These are phyloP conservation scores for Klebsormidium nitens DNA, from an alignment of 139 green algal species.

Conservation along the genomic window DNA sequence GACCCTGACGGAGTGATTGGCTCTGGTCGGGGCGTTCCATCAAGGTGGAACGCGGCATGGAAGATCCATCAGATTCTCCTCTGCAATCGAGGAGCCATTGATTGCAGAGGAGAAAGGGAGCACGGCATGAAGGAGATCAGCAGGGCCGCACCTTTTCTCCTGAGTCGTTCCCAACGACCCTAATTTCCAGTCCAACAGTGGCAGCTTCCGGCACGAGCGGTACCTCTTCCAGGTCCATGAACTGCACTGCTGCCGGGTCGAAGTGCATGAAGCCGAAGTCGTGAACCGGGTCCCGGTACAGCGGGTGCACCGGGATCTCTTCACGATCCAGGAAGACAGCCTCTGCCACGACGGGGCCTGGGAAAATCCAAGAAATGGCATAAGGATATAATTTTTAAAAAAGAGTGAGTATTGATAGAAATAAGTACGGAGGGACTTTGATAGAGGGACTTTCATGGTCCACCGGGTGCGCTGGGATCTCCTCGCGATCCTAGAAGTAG, in stretches of 20 bases:
- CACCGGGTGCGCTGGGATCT: conserved; percentile 52
- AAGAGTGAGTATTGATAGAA: no score
- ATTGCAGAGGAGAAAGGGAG: neutral
- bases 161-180: conserved; percentile 85
- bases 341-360: conserved; percentile 59
- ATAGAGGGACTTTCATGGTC: no score
- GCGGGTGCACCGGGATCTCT: conserved; percentile 59
- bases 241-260: conserved; percentile 64
- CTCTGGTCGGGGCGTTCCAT: no score
- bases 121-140: no score
- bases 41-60: no score
- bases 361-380: no score
- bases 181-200: conserved; percentile 77
- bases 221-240: conserved; percentile 59
- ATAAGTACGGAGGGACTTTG: no score
- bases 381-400: no score
- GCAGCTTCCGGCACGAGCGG: conserved; percentile 69
- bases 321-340: conserved; percentile 88
- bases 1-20: no score
- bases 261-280: conserved; percentile 79
- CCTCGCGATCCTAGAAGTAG: conserved; percentile 83
- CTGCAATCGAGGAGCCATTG: no score
- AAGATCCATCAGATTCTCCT: no score
- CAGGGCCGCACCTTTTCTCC: no score
- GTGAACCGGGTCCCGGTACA: conserved; percentile 58